Conservation (phyloP, 371 early-diverging fungal species). For the Mucor mucedo region DNA sequence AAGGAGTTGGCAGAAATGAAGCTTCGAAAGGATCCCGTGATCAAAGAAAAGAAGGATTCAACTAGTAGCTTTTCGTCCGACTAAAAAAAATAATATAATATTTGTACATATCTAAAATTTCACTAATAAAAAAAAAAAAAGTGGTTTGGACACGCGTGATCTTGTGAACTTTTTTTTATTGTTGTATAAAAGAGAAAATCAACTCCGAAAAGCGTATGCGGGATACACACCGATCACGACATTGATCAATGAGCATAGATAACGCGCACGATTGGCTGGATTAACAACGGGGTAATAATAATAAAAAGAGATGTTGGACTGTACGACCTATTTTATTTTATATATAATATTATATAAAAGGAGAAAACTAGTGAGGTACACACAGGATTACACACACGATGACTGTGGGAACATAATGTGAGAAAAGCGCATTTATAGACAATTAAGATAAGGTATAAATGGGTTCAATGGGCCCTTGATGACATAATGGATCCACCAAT, state of each 20-base stretch:
- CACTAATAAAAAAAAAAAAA: neutral
- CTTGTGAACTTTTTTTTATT: no score
- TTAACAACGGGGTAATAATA: no score
- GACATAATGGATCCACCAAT: neutral
- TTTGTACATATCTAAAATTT: neutral
- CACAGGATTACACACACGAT: neutral
- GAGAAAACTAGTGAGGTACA: neutral
- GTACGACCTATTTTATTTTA: no score
- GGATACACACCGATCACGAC: no score
- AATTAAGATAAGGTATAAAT: neutral
- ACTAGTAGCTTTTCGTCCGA: neutral
- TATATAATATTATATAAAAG: neutral
- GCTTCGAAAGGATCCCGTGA: neutral
- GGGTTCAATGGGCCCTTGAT: neutral
- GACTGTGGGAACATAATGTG: neutral
- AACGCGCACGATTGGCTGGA: no score
- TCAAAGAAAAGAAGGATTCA: no score
- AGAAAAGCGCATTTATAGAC: neutral
- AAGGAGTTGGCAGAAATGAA: constrained; percentile 29
- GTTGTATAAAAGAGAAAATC: no score
- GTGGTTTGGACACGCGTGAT: no score
- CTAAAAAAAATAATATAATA: neutral
- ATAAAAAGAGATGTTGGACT: no score
- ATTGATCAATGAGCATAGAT: no score
- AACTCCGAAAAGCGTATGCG: no score